These are phyloP conservation scores for Diaporthe batatas DNA, from an alignment of 2,329 filamentous ascomycete genomes.

Conservation along the genomic window DNA sequence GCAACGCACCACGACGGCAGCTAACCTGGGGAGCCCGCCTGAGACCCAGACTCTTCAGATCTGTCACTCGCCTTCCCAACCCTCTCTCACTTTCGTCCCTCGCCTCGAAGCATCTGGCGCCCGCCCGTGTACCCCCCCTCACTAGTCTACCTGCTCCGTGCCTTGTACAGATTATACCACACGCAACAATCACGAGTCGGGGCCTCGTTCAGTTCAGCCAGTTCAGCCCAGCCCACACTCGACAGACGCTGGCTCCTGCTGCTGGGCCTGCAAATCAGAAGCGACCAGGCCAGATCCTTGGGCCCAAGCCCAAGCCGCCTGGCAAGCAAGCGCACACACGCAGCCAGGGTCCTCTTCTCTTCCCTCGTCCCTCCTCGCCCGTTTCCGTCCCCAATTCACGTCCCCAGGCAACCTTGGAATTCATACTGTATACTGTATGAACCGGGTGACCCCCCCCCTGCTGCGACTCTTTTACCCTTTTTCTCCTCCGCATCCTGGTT, in stretches of 20 bases:
- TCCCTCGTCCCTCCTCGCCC: constrained; percentile 15
- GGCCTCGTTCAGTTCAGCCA: constrained; percentile 14
- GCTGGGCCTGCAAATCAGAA: constrained; percentile 22
- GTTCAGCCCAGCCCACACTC: constrained; percentile 15
- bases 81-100: constrained; percentile 1
- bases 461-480: constrained; percentile 35
- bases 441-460: constrained; percentile 26
- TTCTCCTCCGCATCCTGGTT: constrained; percentile 36
- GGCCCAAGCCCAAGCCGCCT: constrained; percentile 21
- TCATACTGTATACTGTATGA: constrained; percentile 35
- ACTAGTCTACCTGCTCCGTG: too few relatives aligned
- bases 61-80: neutral
- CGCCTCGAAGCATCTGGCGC: constrained; percentile 22
- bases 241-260: constrained; percentile 1
- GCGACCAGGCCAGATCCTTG: constrained; percentile 25
- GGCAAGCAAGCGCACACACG: constrained; percentile 12
- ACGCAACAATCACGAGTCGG: constrained; percentile 21
- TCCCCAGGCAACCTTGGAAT: constrained; percentile 30
- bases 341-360: constrained; percentile 20
- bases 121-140: too few relatives aligned
- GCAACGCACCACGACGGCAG: constrained; percentile 25
- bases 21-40: constrained; percentile 17
- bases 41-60: constrained; percentile 7
- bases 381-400: constrained; percentile 18
- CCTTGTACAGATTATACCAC: too few relatives aligned